These are phyloP conservation scores for Termitomyces sp. DNA, from an alignment of 768 basidiomycete species.

Conservation along the genomic window DNA sequence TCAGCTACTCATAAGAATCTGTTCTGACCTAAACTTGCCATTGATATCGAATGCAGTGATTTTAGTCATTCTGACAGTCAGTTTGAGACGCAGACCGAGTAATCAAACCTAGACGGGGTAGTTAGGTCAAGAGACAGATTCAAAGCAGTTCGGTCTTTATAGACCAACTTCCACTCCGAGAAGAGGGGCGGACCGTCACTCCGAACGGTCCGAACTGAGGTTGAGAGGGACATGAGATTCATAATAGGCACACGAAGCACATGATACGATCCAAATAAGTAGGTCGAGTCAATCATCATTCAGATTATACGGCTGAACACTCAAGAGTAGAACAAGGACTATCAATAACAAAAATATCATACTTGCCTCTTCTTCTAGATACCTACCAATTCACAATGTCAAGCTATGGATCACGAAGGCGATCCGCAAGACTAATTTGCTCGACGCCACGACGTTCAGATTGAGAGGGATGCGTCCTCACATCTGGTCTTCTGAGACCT, in stretches of 20 bases:
- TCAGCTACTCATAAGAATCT: not conserved
- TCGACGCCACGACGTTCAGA: not conserved
- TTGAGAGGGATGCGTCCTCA: not conserved
- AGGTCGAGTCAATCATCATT: not conserved
- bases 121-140: not conserved
- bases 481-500: not conserved
- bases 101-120: not conserved
- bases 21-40: constrained; percentile 29
- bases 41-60: constrained; percentile 57
- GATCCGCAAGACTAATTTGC: not conserved
- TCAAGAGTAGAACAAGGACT: not conserved
- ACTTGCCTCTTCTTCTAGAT: not conserved
- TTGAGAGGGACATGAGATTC: not conserved
- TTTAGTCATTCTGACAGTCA: constrained; percentile 24
- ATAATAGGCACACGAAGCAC: not conserved
- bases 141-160: not conserved
- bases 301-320: not conserved
- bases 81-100: not conserved
- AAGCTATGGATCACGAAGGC: constrained; percentile 5
- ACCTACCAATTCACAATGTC: not conserved
- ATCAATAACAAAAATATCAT: not conserved
- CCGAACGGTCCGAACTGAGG: constrained; percentile 2
- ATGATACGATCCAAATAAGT: not conserved
- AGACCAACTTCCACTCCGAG: not conserved
- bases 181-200: not conserved